Base-by-base conservation (phyloP, 2,329 filamentous ascomycete genomes). In the Pseudogymnoascus sp. region DNA sequence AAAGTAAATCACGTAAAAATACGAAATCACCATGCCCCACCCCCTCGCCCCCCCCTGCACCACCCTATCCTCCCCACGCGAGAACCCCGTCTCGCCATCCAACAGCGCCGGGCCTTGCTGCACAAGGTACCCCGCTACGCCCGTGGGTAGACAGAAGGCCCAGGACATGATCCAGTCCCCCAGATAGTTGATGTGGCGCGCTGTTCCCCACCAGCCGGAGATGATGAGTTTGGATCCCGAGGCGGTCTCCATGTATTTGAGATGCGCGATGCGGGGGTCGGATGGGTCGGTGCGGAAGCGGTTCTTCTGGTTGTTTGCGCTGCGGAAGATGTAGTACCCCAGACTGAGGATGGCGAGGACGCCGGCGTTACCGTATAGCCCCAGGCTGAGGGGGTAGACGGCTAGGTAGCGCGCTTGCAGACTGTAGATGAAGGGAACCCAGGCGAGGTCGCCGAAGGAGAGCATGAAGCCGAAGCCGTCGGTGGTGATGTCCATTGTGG, bases 391-490 rank as follows among this genome's bases (percentile, higher is more conserved):
- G 0, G 93, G 93, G 75, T 95, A 89, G 9, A 89, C 82, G 0
- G 92, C 84, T 5, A 97, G 85, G 74, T 97, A 97, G 45, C 90
- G 86, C 6, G 88, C 86, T 75, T 96, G 92, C 36, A 91, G 80
- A 16, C 86, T 89, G 80, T 96, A 97, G 63, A 91, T 81, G 73
- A 96, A 96, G 0, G 93, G 93, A 2, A 97, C 84, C 93, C 93
- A 97, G 65, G 89, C 90, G 5, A 97, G 81, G 70, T 97, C 93
- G 62, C 92, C 93, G 72, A 97, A 97, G 1, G 90, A 81, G 35
- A 97, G 82, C 93, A 97, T 97, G 78, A 91, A 91, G 61, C 93
- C 93, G 69, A 97, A 96, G 5, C 93, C 93, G 69, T 97, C 93
- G 42, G 87, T 90, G 60, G 88, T 96, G 67, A 97, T 89, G 72